phyloP scores from a whole-genome alignment of 2,329 filamentous ascomycete genomes.

The Alternaria burnsii region DNA sequence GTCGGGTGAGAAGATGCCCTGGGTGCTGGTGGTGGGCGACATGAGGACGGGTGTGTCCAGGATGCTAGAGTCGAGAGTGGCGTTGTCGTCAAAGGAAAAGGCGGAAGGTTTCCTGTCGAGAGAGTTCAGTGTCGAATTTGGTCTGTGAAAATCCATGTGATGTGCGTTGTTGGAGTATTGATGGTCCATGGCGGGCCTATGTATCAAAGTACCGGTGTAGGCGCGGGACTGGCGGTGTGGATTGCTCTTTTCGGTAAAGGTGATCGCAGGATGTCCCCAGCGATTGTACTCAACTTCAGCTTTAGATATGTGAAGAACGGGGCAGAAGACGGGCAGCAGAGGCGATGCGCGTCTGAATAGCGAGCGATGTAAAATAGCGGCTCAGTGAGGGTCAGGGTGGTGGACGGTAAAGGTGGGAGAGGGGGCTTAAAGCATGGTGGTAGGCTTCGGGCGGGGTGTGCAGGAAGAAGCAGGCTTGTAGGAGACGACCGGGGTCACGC shows the following conservation, averaged over 20 bases:
- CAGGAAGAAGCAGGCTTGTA: constrained; percentile 20
- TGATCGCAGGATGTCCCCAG: constrained; percentile 27
- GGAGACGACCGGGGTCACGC: constrained; percentile 8
- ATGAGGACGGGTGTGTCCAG: constrained; percentile 56
- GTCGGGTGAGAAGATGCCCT: constrained; percentile 62
- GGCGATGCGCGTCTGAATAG: constrained; percentile 16
- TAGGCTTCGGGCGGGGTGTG: constrained; percentile 23
- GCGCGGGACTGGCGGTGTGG: constrained; percentile 51
- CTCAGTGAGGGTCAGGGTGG: constrained; percentile 24
- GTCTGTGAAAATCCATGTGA: constrained; percentile 51
- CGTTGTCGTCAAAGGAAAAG: constrained; percentile 61
- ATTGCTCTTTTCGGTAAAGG: constrained; percentile 46
- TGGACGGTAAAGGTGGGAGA: constrained; percentile 32
- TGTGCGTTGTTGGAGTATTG: constrained; percentile 30
- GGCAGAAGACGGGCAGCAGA: constrained; percentile 18
- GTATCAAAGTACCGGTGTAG: constrained; percentile 53
- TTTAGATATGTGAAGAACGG: background rate
- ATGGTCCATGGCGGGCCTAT: constrained; percentile 52
- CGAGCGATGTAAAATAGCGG: constrained; percentile 18
- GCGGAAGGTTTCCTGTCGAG: constrained; percentile 50
- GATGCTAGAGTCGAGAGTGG: constrained; percentile 59
- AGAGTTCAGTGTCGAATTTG: constrained; percentile 46
- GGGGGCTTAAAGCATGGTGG: constrained; percentile 32
- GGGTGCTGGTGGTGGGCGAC: constrained; percentile 57
- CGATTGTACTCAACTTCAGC: constrained; percentile 22